phyloP scores from a whole-genome alignment of 2,329 filamentous ascomycete genomes.

The Aspergillus melleus region DNA sequence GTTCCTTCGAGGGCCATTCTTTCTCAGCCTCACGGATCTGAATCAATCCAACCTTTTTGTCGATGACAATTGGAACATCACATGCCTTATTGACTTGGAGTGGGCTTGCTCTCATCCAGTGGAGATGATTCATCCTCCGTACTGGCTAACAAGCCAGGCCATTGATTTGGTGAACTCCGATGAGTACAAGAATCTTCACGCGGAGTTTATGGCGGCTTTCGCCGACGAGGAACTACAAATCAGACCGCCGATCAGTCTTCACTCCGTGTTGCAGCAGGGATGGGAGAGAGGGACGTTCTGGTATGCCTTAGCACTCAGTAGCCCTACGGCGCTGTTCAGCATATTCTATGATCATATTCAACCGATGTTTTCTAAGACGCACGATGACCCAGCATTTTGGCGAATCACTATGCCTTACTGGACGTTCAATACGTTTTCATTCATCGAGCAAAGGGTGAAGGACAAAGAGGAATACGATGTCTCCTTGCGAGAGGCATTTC shows the following conservation, averaged over 20 bases:
- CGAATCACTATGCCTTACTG: conserved; percentile 21
- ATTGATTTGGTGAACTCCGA: too few relatives aligned
- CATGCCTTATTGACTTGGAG: too few relatives aligned
- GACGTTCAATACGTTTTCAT: conserved; percentile 14
- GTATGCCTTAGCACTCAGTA: conserved; percentile 25
- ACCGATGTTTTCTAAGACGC: conserved; percentile 19
- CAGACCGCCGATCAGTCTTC: neutral
- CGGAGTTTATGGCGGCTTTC: conserved; percentile 8
- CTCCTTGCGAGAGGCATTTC: conserved; percentile 13
- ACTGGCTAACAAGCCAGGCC: too few relatives aligned
- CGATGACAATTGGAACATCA: too few relatives aligned
- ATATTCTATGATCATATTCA: conserved; percentile 30
- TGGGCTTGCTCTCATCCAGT: too few relatives aligned
- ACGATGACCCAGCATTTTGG: conserved; percentile 18
- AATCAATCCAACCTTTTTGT: too few relatives aligned
- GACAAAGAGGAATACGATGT: conserved; percentile 24
- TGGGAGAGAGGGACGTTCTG: conserved; percentile 28
- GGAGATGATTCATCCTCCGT: too few relatives aligned
- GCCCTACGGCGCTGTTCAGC: conserved; percentile 23
- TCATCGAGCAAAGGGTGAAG: conserved; percentile 20
- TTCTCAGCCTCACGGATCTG: too few relatives aligned
- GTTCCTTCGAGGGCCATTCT: too few relatives aligned
- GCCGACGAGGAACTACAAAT: conserved; percentile 1
- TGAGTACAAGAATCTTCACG: too few relatives aligned
- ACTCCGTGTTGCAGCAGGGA: conserved; percentile 15